These are phyloP conservation scores for Venturia asperata DNA, from an alignment of 2,329 filamentous ascomycete species.

Conservation along the genomic window DNA sequence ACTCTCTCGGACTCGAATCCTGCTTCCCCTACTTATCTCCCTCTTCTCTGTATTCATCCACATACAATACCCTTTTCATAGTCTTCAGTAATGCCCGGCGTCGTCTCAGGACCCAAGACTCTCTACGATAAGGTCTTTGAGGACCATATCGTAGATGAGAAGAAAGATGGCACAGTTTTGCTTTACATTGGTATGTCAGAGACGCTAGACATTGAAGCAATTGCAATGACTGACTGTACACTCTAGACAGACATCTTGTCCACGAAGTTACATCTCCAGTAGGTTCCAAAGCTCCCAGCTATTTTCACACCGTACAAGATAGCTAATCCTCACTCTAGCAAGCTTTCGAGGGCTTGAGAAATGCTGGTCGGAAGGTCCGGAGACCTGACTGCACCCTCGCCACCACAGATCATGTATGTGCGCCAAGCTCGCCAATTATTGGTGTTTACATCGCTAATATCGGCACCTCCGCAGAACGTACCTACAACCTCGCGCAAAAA, in stretches of 20 bases:
- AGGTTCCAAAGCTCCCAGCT: constrained; percentile 33
- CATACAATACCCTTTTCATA: neutral
- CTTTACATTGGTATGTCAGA: constrained; percentile 75
- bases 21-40: neutral
- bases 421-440: neutral
- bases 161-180: constrained; percentile 84
- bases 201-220: neutral
- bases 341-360: constrained; percentile 93
- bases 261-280: constrained; percentile 97
- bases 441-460: constrained; percentile 16
- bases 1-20: neutral
- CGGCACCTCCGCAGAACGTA: constrained; percentile 60
- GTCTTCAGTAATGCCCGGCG: constrained; percentile 59
- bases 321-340: constrained; percentile 49
- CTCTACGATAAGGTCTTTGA: constrained; percentile 97
- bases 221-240: neutral
- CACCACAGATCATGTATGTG: constrained; percentile 87
- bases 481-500: constrained; percentile 85
- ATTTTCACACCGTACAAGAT: neutral
- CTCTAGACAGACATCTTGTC: constrained; percentile 80
- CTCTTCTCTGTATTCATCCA: neutral
- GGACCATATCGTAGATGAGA: constrained; percentile 90
- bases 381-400: constrained; percentile 94
- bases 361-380: constrained; percentile 79
- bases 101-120: constrained; percentile 66